Percentiles rank a stretch among this genome's conserved stretches.
Conservation (phyloP, 1,284 basidiomycete species). For the Singerocomus inundabilis region DNA sequence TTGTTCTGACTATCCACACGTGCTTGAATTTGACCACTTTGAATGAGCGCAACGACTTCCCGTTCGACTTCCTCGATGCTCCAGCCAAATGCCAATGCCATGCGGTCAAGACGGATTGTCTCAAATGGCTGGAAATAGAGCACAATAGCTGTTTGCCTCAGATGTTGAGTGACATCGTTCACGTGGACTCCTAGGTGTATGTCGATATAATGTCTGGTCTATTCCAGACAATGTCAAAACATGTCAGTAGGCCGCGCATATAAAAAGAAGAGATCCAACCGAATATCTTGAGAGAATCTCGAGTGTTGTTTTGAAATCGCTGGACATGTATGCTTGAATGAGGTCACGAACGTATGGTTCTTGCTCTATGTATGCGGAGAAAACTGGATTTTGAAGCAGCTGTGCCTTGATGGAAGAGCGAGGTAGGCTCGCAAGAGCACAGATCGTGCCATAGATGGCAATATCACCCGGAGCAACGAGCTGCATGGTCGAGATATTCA, state of each 20-base stretch:
- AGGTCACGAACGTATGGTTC: slow-evolving; percentile 84
- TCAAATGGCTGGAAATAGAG: slow-evolving; percentile 85
- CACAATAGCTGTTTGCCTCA: slow-evolving; percentile 73
- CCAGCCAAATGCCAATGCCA: slow-evolving; percentile 85
- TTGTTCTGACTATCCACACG: slow-evolving; percentile 81
- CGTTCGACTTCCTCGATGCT: slow-evolving; percentile 63
- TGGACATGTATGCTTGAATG: slow-evolving; percentile 77
- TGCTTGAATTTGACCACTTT: slow-evolving; percentile 70
- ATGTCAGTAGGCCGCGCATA: neutral
- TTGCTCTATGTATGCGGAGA: slow-evolving; percentile 78
- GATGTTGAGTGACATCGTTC: slow-evolving; percentile 52
- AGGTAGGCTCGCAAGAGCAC: slow-evolving; percentile 73
- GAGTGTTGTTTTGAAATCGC: slow-evolving; percentile 78
- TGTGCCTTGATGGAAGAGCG: slow-evolving; percentile 67
- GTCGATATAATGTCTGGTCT: slow-evolving; percentile 77
- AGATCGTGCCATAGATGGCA: slow-evolving; percentile 79
- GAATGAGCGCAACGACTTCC: slow-evolving; percentile 72
- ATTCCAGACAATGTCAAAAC: neutral
- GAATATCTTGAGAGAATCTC: slow-evolving; percentile 70
- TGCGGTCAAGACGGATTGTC: slow-evolving; percentile 73
- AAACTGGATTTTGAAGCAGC: slow-evolving; percentile 67
- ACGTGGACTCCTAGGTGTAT: slow-evolving; percentile 72
- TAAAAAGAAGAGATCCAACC: slow-evolving; percentile 43
- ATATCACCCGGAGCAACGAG: slow-evolving; percentile 77
- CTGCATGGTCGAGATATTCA: slow-evolving; percentile 36